Percentiles rank a stretch among this genome's conserved stretches.
Conservation (phyloP, 1,284 basidiomycete species). For the Thelephora terrestris region DNA sequence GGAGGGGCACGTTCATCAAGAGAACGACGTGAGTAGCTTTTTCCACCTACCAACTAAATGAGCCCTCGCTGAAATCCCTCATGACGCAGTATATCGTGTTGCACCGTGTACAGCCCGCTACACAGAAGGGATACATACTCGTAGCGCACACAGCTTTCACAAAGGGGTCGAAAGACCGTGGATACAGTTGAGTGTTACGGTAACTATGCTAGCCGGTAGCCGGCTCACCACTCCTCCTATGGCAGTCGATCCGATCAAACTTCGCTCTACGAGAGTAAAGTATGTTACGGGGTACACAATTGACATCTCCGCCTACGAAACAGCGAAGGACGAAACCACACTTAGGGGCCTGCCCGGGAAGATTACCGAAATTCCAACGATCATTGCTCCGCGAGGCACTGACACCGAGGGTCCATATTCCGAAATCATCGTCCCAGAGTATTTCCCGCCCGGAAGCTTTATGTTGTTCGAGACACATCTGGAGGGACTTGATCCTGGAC, state of each 20-base stretch:
- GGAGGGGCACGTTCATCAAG: constrained; percentile 93
- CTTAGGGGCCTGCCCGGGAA: constrained; percentile 69
- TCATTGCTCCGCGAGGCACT: constrained; percentile 42
- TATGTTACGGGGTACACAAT: constrained; percentile 77
- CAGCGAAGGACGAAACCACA: constrained; percentile 41
- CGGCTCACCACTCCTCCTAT: background rate
- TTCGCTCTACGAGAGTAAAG: constrained; percentile 67
- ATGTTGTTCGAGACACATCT: constrained; percentile 84
- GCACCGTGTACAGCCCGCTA: constrained; percentile 83
- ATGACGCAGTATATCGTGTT: constrained; percentile 74
- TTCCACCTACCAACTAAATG: background rate
- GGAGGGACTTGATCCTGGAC: constrained; percentile 49
- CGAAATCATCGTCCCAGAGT: constrained; percentile 74
- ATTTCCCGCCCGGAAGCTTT: constrained; percentile 87
- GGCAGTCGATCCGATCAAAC: constrained; percentile 75
- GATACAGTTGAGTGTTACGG: constrained; percentile 43
- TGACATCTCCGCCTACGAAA: constrained; percentile 54
- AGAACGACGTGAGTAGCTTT: constrained; percentile 66
- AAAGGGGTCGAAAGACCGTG: constrained; percentile 71
- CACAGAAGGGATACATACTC: constrained; percentile 85
- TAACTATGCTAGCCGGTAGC: too few relatives aligned
- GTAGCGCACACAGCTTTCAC: constrained; percentile 85
- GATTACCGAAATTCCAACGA: constrained; percentile 52
- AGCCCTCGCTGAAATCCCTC: background rate
- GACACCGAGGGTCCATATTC: constrained; percentile 64